Conservation (phyloP, 257 asterid species). For the Rhazya stricta region DNA sequence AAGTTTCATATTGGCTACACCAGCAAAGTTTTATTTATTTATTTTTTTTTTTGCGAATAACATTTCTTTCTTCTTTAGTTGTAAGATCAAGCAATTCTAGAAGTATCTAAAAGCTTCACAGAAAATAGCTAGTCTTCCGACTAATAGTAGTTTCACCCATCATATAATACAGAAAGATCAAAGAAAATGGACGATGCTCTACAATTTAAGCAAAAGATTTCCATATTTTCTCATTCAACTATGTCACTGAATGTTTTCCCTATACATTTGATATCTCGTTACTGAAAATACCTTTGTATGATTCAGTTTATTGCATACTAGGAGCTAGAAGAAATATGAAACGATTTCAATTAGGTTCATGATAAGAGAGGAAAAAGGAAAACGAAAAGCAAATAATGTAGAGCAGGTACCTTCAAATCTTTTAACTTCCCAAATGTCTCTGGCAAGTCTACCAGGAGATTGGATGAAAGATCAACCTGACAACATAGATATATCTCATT, state of each 20-base stretch:
- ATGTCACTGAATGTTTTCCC: neutral
- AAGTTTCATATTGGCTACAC: neutral
- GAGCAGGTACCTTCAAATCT: constrained; percentile 52
- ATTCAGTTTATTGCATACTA: neutral
- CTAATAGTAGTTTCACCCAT: neutral
- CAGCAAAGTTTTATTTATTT: neutral
- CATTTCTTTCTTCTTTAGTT: neutral
- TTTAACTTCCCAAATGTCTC: constrained; percentile 51
- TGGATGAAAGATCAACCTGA: constrained; percentile 83
- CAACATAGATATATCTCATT: constrained; percentile 18
- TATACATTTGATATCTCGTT: neutral
- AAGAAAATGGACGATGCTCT: neutral
- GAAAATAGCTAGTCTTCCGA: neutral
- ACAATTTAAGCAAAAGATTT: neutral
- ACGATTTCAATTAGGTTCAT: neutral
- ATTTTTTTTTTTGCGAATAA: neutral
- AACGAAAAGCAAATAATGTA: neutral
- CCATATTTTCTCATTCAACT: neutral
- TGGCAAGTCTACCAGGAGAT: constrained; percentile 73
- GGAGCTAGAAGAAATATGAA: neutral
- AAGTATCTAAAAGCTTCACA: neutral
- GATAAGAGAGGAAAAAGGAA: neutral
- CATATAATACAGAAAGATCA: neutral
- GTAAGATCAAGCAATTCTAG: neutral
- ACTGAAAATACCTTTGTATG: neutral